A percentile compares a stretch with the other conserved stretches of the same genome.
phyloP scores from a whole-genome alignment of 331 rosid species.

The Stylosanthes scabra region DNA sequence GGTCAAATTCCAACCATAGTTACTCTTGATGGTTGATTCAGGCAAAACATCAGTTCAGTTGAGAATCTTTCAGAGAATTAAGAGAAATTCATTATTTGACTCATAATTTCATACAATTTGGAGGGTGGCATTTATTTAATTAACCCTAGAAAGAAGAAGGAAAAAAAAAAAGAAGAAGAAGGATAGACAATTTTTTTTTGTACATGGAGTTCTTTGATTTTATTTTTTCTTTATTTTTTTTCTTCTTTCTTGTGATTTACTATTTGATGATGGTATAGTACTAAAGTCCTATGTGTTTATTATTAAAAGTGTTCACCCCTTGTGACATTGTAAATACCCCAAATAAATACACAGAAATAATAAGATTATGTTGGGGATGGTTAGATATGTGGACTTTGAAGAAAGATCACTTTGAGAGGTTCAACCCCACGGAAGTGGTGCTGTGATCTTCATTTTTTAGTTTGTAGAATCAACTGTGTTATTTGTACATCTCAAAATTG shows the following conservation, averaged over 20 bases:
- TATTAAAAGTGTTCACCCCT: constrained; percentile 6
- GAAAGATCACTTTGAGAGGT: background rate
- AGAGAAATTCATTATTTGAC: background rate
- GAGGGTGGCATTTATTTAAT: background rate
- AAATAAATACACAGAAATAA: background rate
- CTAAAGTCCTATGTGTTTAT: constrained; percentile 4
- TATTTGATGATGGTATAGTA: constrained; percentile 20
- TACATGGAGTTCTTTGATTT: background rate
- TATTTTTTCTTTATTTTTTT: background rate
- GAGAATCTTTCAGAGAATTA: background rate
- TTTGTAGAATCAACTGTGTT: background rate
- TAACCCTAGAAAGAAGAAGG: background rate
- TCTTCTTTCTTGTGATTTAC: background rate
- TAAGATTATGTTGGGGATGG: constrained; percentile 18
- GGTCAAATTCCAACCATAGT: constrained; percentile 91
- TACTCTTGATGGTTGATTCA: constrained; percentile 38
- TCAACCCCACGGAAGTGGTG: background rate
- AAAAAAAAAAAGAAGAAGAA: background rate
- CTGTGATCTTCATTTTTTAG: background rate
- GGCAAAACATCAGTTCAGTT: background rate
- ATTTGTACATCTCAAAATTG: too few relatives aligned
- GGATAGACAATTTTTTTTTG: constrained; percentile 1
- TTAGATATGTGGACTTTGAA: background rate
- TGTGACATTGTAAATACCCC: constrained; percentile 1
- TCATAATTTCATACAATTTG: constrained; percentile 5